Percentiles rank a stretch among this genome's conserved stretches.
phyloP scores from a whole-genome alignment of 805 yeast genomes.

The Saturnispora gosingensis region DNA sequence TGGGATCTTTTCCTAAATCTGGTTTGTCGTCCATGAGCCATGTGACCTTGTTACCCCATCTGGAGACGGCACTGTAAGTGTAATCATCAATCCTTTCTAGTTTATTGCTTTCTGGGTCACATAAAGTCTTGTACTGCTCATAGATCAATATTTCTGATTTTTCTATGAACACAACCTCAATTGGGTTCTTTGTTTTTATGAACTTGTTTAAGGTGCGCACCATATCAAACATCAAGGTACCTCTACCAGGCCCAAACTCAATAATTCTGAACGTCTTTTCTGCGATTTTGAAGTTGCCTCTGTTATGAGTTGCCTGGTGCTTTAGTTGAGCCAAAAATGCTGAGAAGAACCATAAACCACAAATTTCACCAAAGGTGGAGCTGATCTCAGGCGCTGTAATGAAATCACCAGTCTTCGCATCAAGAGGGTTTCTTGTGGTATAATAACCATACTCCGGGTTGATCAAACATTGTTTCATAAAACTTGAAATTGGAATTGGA shows the following conservation, averaged over 20 bases:
- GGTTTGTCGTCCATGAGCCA: constrained; percentile 50
- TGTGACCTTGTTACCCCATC: constrained; percentile 43
- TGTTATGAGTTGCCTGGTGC: constrained; percentile 28
- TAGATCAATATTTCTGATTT: constrained; percentile 57
- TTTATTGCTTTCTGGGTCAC: constrained; percentile 24
- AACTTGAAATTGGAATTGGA: constrained; percentile 62
- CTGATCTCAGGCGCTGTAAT: constrained; percentile 82
- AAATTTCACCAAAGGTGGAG: constrained; percentile 77
- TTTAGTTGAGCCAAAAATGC: constrained; percentile 49
- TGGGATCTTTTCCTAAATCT: constrained; percentile 28
- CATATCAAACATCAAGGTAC: constrained; percentile 66
- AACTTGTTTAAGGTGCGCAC: constrained; percentile 40
- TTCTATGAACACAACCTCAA: constrained; percentile 53
- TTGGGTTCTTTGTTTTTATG: constrained; percentile 24
- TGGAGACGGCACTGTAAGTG: constrained; percentile 31
- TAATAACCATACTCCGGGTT: constrained; percentile 75
- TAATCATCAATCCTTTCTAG: constrained; percentile 26
- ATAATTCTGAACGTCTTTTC: constrained; percentile 39
- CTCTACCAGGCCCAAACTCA: constrained; percentile 83
- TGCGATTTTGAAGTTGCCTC: constrained; percentile 17
- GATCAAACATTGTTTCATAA: constrained; percentile 73
- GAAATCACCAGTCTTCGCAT: constrained; percentile 50
- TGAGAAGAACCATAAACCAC: constrained; percentile 63
- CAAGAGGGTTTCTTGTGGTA: constrained; percentile 64
- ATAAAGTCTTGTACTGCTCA: constrained; percentile 44